These are phyloP conservation scores for Trifolium dubium DNA, from an alignment of 306 rosid species.

Conservation along the genomic window DNA sequence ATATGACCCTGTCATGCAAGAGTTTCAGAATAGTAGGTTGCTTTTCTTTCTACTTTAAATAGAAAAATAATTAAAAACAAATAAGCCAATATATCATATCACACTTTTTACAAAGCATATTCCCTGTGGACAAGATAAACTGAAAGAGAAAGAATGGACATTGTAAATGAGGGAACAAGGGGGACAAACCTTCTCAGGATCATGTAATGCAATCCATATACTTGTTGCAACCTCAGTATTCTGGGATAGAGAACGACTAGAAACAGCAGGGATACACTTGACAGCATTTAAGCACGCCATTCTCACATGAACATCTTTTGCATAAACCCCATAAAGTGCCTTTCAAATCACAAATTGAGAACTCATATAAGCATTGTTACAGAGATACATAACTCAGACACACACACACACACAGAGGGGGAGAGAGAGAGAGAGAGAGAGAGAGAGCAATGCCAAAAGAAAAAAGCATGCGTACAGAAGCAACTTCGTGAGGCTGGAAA, in stretches of 20 bases:
- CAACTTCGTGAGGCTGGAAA: constrained; percentile 78
- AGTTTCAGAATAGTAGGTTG: not conserved
- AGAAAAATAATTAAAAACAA: not conserved
- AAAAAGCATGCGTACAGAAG: constrained; percentile 63
- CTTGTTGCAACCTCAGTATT: constrained; percentile 81
- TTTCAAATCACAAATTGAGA: constrained; percentile 47
- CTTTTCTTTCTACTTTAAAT: not conserved
- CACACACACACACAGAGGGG: not conserved
- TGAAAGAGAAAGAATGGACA: not conserved
- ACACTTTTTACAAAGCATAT: constrained; percentile 9
- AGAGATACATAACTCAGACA: not conserved
- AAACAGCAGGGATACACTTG: constrained; percentile 87
- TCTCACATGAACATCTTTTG: constrained; percentile 92
- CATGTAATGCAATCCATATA: constrained; percentile 95
- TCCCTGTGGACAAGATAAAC: not conserved
- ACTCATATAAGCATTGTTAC: constrained; percentile 30
- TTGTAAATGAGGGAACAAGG: constrained; percentile 11
- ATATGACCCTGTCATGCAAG: not conserved
- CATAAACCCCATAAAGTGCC: constrained; percentile 93
- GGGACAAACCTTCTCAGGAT: constrained; percentile 82
- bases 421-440: constrained; percentile 13
- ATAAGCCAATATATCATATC: constrained; percentile 4
- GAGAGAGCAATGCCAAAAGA: constrained; percentile 37
- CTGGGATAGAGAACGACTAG: constrained; percentile 72
- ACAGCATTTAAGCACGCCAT: constrained; percentile 93